phyloP scores from a whole-genome alignment of 768 basidiomycete genomes.

The Boletus rubescentipes region DNA sequence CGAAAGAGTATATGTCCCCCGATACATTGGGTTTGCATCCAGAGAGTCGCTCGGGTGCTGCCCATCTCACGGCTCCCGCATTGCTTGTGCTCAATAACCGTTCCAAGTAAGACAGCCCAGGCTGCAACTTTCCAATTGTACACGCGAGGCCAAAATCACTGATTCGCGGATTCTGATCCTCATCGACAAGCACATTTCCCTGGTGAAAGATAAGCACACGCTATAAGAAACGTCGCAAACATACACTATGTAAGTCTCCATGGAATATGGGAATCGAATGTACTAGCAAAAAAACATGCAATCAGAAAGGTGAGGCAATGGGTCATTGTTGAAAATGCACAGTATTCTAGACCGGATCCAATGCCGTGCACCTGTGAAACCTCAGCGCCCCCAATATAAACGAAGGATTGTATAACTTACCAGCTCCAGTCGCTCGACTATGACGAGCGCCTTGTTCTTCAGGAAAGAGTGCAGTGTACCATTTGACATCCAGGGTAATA shows the following conservation, averaged over 20 bases:
- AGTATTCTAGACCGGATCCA: not conserved
- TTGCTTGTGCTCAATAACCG: not conserved
- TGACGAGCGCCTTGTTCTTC: not conserved
- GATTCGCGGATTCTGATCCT: not conserved
- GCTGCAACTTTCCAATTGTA: not conserved
- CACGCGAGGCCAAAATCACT: not conserved
- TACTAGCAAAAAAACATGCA: not conserved
- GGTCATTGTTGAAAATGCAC: not conserved
- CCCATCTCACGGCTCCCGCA: not conserved
- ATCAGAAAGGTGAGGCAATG: not conserved
- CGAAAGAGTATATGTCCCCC: constrained; percentile 2
- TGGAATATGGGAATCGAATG: not conserved
- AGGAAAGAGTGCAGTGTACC: constrained; percentile 1
- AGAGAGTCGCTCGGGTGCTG: not conserved
- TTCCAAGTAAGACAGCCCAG: not conserved
- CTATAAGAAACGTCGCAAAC: not conserved
- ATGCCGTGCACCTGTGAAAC: not conserved
- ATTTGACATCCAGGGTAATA: not conserved
- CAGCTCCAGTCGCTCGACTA: not conserved
- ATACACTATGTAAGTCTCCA: not conserved
- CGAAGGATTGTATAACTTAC: not conserved
- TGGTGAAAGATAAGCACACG: not conserved
- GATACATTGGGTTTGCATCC: not conserved
- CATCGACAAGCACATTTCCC: not conserved
- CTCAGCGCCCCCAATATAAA: not conserved